Conservation (phyloP, 768 basidiomycete genomes). For the Auricularia heimuer region DNA sequence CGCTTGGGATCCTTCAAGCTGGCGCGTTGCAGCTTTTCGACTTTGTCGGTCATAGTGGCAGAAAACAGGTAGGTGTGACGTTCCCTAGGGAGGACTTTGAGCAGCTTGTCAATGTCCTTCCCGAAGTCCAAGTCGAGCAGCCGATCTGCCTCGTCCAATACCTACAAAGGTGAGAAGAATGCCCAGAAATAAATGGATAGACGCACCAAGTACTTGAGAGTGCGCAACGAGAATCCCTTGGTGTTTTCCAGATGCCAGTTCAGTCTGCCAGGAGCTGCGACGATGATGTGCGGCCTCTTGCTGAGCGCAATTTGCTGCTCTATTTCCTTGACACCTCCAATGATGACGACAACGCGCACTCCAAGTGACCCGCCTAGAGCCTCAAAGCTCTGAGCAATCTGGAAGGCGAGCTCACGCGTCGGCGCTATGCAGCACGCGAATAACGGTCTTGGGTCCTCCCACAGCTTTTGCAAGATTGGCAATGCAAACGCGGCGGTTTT, state of each 20-base stretch:
- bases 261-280: conserved; percentile 90
- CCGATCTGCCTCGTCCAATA: conserved; percentile 96
- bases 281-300: conserved; percentile 88
- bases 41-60: conserved; percentile 98
- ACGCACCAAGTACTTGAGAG: conserved; percentile 78
- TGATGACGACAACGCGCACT: conserved; percentile 79
- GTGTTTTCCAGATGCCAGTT: conserved; percentile 94
- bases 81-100: conserved; percentile 90
- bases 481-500: conserved; percentile 97
- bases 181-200: neutral
- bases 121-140: conserved; percentile 95
- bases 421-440: conserved; percentile 93
- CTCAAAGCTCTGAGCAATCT: conserved; percentile 96
- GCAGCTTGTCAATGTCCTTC: conserved; percentile 88
- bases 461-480: conserved; percentile 91
- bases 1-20: conserved; percentile 88
- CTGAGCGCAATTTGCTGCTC: conserved; percentile 85
- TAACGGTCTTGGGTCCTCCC: conserved; percentile 89
- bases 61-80: conserved; percentile 94
- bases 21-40: conserved; percentile 90
- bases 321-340: conserved; percentile 93
- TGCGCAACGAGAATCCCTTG: conserved; percentile 86
- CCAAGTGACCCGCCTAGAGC: conserved; percentile 87
- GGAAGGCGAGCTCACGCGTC: conserved; percentile 95
- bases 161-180: conserved; percentile 34